These are phyloP conservation scores for Fusarium sp. DNA, from an alignment of 2,329 filamentous ascomycete genomes.

Conservation along the genomic window DNA sequence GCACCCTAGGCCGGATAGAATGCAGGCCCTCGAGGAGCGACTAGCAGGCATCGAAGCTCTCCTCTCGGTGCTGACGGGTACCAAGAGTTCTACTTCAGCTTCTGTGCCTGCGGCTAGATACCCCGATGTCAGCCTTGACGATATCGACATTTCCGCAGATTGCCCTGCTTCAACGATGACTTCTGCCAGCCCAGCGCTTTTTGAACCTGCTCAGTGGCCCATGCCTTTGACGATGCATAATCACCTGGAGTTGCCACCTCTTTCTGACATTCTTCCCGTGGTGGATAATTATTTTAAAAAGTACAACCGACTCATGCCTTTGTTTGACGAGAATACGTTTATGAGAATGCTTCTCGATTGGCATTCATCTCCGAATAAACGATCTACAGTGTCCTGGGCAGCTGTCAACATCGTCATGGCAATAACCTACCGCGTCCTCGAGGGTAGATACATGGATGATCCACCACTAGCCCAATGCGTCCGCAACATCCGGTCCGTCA, in stretches of 20 bases:
- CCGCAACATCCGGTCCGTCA: conserved; percentile 48
- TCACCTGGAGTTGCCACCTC: conserved; percentile 28
- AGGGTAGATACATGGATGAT: conserved; percentile 35
- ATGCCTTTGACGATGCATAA: not conserved
- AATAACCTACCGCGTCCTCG: conserved; percentile 44
- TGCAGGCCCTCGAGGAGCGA: conserved; percentile 33
- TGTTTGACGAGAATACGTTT: conserved; percentile 51
- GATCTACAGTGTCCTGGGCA: conserved; percentile 45
- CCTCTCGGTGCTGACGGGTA: conserved; percentile 9
- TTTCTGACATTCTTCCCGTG: conserved; percentile 33
- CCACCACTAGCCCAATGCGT: conserved; percentile 43
- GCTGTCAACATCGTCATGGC: conserved; percentile 53
- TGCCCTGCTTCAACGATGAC: not conserved
- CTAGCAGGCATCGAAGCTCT: conserved; percentile 35
- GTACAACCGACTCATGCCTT: conserved; percentile 43
- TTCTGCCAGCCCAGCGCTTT: not conserved
- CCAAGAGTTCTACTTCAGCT: not conserved
- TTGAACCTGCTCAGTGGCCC: not conserved
- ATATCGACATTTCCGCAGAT: not conserved
- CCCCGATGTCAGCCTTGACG: not conserved
- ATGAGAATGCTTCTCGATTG: conserved; percentile 51
- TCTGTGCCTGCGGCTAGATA: not conserved
- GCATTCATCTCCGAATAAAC: conserved; percentile 39
- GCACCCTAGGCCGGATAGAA: conserved; percentile 20
- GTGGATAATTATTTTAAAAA: conserved; percentile 40